Evolutionary conservation across 495 filamentous ascomycete genomes (phyloP).

Genomic region (Lineolata rhizophorae): DNA sequence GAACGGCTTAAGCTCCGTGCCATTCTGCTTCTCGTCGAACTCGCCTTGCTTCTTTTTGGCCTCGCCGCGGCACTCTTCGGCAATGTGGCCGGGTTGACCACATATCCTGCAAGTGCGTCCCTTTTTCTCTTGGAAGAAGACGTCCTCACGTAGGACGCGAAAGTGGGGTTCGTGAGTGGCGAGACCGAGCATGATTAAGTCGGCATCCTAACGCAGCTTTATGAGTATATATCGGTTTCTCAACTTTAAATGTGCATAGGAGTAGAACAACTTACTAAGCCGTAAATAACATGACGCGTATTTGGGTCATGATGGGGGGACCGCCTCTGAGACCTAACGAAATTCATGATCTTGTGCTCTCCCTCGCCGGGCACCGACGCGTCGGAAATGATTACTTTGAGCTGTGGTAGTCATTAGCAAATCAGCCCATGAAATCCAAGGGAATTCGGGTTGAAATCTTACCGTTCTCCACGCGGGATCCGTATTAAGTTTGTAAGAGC

Average conservation of each 20-base stretch:
- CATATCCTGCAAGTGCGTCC: constrained; percentile 64
- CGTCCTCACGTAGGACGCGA: constrained; percentile 88
- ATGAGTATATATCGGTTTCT: too few species aligned
- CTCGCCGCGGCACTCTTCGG: constrained; percentile 59
- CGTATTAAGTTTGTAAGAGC: constrained; percentile 86
- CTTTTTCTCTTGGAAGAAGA: constrained; percentile 76
- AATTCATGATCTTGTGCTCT: constrained; percentile 99
- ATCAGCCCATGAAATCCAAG: too few species aligned
- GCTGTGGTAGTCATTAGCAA: too few species aligned
- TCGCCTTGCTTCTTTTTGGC: constrained; percentile 70
- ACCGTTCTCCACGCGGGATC: constrained; percentile 93
- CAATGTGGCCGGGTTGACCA: constrained; percentile 76
- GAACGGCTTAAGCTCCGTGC: constrained; percentile 57
- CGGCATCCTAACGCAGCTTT: too few species aligned
- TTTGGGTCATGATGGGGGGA: constrained; percentile 89
- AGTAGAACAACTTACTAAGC: too few species aligned
- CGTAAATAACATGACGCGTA: constrained; percentile 88
- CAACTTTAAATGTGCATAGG: too few species aligned
- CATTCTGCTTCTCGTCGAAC: constrained; percentile 61
- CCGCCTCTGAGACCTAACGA: constrained; percentile 77
- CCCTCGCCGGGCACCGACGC: constrained; percentile 94
- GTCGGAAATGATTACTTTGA: constrained; percentile 97
- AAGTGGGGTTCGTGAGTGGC: constrained; percentile 97
- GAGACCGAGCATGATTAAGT: constrained; percentile 96
- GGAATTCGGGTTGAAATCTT: constrained; percentile 29